These are phyloP conservation scores for Lactarius deliciosus DNA, from an alignment of 768 basidiomycete genomes.

Conservation along the genomic window DNA sequence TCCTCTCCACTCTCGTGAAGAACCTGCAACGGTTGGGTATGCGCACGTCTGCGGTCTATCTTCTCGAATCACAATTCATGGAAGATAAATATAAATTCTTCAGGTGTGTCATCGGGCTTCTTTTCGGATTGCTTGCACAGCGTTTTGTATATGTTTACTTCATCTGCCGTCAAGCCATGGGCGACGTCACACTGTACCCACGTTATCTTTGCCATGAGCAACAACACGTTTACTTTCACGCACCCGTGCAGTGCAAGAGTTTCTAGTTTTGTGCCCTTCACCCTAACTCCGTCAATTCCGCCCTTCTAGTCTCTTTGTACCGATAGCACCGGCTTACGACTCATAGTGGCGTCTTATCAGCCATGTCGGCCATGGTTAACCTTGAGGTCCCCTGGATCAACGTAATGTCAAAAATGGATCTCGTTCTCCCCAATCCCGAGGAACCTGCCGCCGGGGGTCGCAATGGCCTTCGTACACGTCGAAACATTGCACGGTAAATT, in stretches of 20 bases:
- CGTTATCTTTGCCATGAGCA: conserved; percentile 9
- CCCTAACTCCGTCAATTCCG: conserved; percentile 26
- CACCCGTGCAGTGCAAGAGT: not conserved
- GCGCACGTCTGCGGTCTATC: conserved; percentile 84
- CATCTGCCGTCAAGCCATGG: conserved; percentile 1
- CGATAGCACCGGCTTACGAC: conserved; percentile 24
- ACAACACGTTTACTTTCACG: conserved; percentile 7
- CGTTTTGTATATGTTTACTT: conserved; percentile 16
- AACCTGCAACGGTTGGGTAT: conserved; percentile 74
- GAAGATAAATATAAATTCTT: conserved; percentile 99
- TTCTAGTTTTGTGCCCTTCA: conserved; percentile 13
- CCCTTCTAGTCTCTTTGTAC: conserved; percentile 5
- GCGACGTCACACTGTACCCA: conserved; percentile 13
- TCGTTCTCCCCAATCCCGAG: conserved; percentile 69
- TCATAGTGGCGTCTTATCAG: conserved; percentile 85
- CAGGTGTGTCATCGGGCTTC: conserved; percentile 47
- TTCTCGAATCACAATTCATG: conserved; percentile 99
- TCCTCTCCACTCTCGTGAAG: conserved; percentile 87
- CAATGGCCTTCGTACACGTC: conserved; percentile 69
- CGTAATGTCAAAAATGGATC: conserved; percentile 99
- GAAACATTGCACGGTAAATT: conserved; percentile 79
- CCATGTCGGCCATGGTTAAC: conserved; percentile 99
- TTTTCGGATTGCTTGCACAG: conserved; percentile 19
- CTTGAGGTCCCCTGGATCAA: conserved; percentile 97
- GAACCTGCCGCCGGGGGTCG: conserved; percentile 55